Evolutionary conservation across 1,139 yeast genomes (phyloP), one percentile per base, ranked within the genome.

Genomic region (Nakaseomyces sp.): DNA sequence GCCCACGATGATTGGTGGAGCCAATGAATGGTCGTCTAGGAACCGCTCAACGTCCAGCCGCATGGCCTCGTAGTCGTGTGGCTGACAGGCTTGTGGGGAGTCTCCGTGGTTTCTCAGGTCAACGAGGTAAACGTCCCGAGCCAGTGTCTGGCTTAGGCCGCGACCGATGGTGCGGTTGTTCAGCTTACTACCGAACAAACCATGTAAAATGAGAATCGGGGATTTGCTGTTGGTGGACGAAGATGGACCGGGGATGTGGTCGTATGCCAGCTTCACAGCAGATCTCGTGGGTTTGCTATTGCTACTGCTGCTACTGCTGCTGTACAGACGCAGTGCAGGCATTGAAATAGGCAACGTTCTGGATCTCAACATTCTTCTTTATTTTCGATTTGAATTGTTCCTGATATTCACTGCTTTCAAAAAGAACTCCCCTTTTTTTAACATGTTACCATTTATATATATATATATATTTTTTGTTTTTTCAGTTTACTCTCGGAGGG

Each of bases 31-130:
- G 4, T 72, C 73, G 1, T 57, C 56, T 13, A 88, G 72, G 60
- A 89, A 91, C 28, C 65, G 57, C 56, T 81, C 88, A 19, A 91
- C 88, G 62, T 91, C 98, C 0, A 86, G 82, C 1, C 96, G 82
- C 67, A 91, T 70, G 1, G 91, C 69, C 0, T 85, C 82, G 61
- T 88, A 88, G 62, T 84, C 91, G 56, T 86, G 85, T 26, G 82
- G 67, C 0, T 65, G 56, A n/a, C n/a, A n/a, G 20, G 56, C 60
- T 56, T 84, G 95, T 0, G 96, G 96, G 6, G 95, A 83, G n/a
- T 72, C 76, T 2, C 98, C 98, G 59, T 89, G 96, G 64, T 91
- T 89, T 50, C 98, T 70, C 48, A 89, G 70, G 60, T 91, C 97
- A 4, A 86, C 63, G 54, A 93, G 79, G 60, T 77, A 86, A 1